Evolutionary conservation across 176 grass and related monocot genomes (phyloP), one percentile per base, ranked within the genome.

Genomic region (Poa pratensis): DNA sequence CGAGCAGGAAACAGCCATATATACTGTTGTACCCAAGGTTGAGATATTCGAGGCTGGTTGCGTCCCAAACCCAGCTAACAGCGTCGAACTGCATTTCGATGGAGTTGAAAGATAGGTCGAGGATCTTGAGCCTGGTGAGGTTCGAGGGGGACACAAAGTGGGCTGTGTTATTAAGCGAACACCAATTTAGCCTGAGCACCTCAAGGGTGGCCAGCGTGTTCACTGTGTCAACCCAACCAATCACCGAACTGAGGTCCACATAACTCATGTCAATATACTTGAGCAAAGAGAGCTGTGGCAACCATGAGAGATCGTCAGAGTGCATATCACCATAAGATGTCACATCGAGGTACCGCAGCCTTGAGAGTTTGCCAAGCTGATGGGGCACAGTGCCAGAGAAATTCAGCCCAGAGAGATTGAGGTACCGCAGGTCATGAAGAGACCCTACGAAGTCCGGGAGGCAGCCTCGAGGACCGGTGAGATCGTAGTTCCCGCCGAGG

Each of bases 141-240:
- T 88, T 88, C 6, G 50, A 50, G 15, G 0, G 17, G 7, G 65
- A 0, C 7, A 20, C 34, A 12, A 4, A 76, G 5, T 30, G 18
- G 19, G 0, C 12, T 15, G 18, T 69, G 40, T 18, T 18, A 27
- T 68, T n/a, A 34, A 88, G 86, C 3, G 17, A 1, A 50, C 69
- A 83, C 1, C 0, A 0, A 5, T 9, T 6, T 43, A 88, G 26
- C 2, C 0, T 9, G 3, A 88, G 72, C 57, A 60, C n/a, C 28
- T 69, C 28, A 57, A 88, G 81, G 14, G 69, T 78, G 43, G 80
- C 24, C 43, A 88, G 32, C 65, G 49, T 78, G 75, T 83, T 78
- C 30, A 88, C 30, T 0, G 18, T 18, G 32, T 76, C 27, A 20
- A 84, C 40, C 86, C 79, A 83, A 16, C 82, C 32, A 12, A 14